phyloP scores from a whole-genome alignment of 1,284 basidiomycete genomes.

The Moesziomyces sp. region DNA sequence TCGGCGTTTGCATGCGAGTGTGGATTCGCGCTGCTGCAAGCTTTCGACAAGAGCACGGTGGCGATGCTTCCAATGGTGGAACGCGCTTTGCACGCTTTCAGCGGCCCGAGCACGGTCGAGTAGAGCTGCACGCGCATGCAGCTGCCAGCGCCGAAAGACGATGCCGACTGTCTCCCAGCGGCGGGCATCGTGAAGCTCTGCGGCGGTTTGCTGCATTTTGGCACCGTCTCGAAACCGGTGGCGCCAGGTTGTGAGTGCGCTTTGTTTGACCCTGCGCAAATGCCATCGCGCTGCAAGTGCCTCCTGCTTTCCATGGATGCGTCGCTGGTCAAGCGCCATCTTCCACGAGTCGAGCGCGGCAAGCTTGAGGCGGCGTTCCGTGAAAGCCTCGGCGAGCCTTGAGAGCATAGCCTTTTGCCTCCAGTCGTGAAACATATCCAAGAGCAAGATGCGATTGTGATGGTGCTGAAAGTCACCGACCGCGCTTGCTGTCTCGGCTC shows the following conservation, averaged over 20 bases:
- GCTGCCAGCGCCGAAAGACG: constrained; percentile 18
- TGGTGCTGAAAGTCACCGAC: constrained; percentile 20
- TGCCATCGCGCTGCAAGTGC: constrained; percentile 48
- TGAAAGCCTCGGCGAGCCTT: constrained; percentile 34
- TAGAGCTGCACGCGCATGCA: constrained; percentile 21
- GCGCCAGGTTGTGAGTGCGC: constrained; percentile 15
- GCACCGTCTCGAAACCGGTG: neutral
- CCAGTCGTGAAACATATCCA: constrained; percentile 23
- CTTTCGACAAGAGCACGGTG: constrained; percentile 15
- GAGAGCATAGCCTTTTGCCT: constrained; percentile 27
- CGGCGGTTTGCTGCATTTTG: constrained; percentile 13
- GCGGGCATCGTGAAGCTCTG: neutral
- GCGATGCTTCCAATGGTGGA: constrained; percentile 29
- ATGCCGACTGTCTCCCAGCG: neutral
- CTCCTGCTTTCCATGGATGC: constrained; percentile 17
- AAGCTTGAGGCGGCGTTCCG: constrained; percentile 33
- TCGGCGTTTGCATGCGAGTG: constrained; percentile 6
- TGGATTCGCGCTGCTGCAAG: constrained; percentile 36
- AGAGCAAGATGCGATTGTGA: constrained; percentile 14
- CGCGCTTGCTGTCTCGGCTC: constrained; percentile 8
- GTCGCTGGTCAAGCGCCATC: constrained; percentile 10
- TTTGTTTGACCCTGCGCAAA: constrained; percentile 25
- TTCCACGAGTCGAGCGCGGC: constrained; percentile 36
- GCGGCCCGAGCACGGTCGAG: constrained; percentile 17
- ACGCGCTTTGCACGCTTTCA: constrained; percentile 7